Percentiles rank a stretch among this genome's conserved stretches.
phyloP scores from a whole-genome alignment of 192 early-diverging fungal species.

The Entomortierella parvispora region DNA sequence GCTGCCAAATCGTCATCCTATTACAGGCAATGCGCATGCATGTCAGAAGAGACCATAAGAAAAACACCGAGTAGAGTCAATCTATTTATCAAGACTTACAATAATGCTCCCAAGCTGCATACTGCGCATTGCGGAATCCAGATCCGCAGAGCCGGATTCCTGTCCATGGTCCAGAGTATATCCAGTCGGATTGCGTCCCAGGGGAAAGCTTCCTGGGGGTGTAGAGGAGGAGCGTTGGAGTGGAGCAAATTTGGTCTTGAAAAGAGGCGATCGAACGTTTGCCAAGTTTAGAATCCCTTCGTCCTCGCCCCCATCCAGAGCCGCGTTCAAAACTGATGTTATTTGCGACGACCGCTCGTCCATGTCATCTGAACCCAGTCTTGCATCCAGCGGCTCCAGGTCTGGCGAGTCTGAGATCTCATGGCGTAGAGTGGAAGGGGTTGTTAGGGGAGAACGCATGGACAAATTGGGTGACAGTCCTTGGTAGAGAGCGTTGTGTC shows the following conservation, averaged over 20 bases:
- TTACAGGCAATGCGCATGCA: neutral
- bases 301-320: slow-evolving; percentile 24
- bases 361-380: slow-evolving; percentile 10
- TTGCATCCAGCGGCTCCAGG: neutral
- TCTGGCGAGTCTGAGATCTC: slow-evolving; percentile 21
- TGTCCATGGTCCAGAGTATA: slow-evolving; percentile 2
- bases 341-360: slow-evolving; percentile 27
- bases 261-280: slow-evolving; percentile 17
- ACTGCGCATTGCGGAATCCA: slow-evolving; percentile 22
- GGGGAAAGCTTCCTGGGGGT: slow-evolving; percentile 7
- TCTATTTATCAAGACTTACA: slow-evolving; percentile 6
- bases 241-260: slow-evolving; percentile 34
- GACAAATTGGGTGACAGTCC: slow-evolving; percentile 9
- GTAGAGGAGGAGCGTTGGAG: slow-evolving; percentile 34
- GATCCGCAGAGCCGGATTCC: slow-evolving; percentile 7
- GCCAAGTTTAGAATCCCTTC: slow-evolving; percentile 17
- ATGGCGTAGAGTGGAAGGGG: slow-evolving; percentile 17
- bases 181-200: slow-evolving; percentile 3
- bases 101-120: slow-evolving; percentile 23
- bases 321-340: slow-evolving; percentile 32
- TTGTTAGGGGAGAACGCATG: slow-evolving; percentile 21
- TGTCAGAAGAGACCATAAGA: neutral
- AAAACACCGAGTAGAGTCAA: neutral
- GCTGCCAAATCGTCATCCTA: slow-evolving; percentile 30
- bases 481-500: slow-evolving; percentile 19